These are phyloP conservation scores for Mortierella sp. DNA, from an alignment of 371 early-diverging fungal species.

Conservation along the genomic window DNA sequence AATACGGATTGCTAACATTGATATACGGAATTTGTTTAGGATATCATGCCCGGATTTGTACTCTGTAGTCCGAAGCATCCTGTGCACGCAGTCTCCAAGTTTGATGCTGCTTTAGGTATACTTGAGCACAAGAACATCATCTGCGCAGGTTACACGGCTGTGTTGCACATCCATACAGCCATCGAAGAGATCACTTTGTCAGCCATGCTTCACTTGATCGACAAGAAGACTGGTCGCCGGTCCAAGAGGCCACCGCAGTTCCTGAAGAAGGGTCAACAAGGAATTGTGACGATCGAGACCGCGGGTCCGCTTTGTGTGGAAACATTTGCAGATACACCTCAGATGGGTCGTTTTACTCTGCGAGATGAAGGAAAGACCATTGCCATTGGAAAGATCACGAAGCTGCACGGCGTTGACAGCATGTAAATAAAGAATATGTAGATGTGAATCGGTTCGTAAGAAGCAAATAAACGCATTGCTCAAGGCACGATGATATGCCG, in stretches of 20 bases:
- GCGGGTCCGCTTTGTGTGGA: slow-evolving; percentile 84
- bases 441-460: too few species aligned
- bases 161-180: slow-evolving; percentile 90
- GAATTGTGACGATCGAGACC: slow-evolving; percentile 83
- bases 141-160: slow-evolving; percentile 90
- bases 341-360: slow-evolving; percentile 95
- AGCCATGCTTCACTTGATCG: slow-evolving; percentile 87
- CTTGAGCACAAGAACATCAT: slow-evolving; percentile 95
- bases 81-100: slow-evolving; percentile 78
- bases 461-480: too few species aligned
- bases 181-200: slow-evolving; percentile 87
- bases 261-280: slow-evolving; percentile 88
- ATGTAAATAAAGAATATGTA: too few species aligned
- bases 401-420: slow-evolving; percentile 58
- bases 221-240: slow-evolving; percentile 86
- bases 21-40: slow-evolving; percentile 39
- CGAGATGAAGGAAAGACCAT: slow-evolving; percentile 95
- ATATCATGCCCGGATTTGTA: slow-evolving; percentile 87
- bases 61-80: slow-evolving; percentile 82
- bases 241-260: slow-evolving; percentile 90
- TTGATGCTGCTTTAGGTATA: slow-evolving; percentile 92
- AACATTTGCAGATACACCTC: slow-evolving; percentile 85
- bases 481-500: too few species aligned
- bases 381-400: slow-evolving; percentile 93
- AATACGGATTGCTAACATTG: too few species aligned